Conservation (phyloP, 306 rosid genomes). For the Malus sylvestris region DNA sequence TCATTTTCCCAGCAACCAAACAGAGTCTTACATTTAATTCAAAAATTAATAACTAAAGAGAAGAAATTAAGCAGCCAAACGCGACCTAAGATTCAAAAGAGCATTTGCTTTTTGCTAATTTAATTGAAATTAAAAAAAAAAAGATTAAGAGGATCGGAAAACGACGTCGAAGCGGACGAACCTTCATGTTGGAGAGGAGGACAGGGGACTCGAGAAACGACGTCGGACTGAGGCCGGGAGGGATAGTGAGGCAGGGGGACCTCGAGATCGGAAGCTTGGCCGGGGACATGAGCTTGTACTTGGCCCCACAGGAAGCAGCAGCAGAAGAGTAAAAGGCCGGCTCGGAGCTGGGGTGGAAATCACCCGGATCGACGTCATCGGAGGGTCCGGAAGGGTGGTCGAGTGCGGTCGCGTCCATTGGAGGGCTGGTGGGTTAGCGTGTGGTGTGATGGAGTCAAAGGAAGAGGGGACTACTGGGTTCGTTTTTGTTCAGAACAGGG, state of each 20-base stretch:
- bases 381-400: constrained; percentile 24
- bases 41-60: neutral
- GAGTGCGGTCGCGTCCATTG: constrained; percentile 41
- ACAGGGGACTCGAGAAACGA: constrained; percentile 90
- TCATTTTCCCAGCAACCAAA: constrained; percentile 23
- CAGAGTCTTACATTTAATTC: constrained; percentile 9
- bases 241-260: constrained; percentile 69
- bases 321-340: constrained; percentile 4
- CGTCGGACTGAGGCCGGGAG: constrained; percentile 81
- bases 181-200: constrained; percentile 86
- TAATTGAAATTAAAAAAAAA: neutral
- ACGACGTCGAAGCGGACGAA: constrained; percentile 19
- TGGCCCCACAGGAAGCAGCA: constrained; percentile 37
- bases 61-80: constrained; percentile 10
- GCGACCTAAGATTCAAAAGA: constrained; percentile 6
- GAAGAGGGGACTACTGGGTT: neutral
- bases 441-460: neutral
- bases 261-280: constrained; percentile 98
- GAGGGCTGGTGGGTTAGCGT: neutral
- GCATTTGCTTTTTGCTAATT: neutral
- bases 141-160: neutral
- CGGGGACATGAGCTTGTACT: constrained; percentile 86
- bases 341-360: neutral
- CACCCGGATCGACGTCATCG: constrained; percentile 31
- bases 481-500: neutral